Conservation (phyloP, 2,329 filamentous ascomycete genomes). For the Aspergillus intermedius region DNA sequence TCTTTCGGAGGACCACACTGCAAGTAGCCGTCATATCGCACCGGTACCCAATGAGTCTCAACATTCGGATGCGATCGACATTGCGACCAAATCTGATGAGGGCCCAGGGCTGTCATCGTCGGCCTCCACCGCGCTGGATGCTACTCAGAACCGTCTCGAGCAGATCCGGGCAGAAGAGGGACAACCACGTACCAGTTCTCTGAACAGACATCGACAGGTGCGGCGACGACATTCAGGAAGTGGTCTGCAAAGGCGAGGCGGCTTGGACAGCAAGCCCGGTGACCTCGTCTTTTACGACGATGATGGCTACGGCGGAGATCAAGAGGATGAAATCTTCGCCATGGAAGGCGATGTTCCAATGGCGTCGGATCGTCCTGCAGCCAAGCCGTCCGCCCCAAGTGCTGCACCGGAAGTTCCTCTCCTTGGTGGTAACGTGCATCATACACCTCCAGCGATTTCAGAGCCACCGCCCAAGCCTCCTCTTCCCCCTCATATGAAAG, state of each 20-base stretch:
- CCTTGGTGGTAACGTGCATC: not conserved
- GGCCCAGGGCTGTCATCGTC: constrained; percentile 30
- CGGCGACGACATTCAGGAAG: constrained; percentile 78
- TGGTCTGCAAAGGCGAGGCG: constrained; percentile 68
- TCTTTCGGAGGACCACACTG: constrained; percentile 27
- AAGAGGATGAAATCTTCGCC: constrained; percentile 62
- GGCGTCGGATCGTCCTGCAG: constrained; percentile 3
- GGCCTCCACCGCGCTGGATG: constrained; percentile 33
- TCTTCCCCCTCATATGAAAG: constrained; percentile 5
- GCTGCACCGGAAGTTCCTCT: constrained; percentile 3
- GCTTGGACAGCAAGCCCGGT: constrained; percentile 64
- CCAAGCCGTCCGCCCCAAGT: constrained; percentile 11
- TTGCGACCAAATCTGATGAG: constrained; percentile 19
- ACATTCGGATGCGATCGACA: constrained; percentile 22
- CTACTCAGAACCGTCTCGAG: constrained; percentile 27
- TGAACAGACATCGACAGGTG: constrained; percentile 24
- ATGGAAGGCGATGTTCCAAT: constrained; percentile 54
- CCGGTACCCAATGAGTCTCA: constrained; percentile 14
- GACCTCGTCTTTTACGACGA: constrained; percentile 86
- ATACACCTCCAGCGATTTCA: not conserved
- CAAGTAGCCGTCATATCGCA: constrained; percentile 15
- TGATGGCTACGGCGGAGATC: constrained; percentile 75
- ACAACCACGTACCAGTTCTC: constrained; percentile 40
- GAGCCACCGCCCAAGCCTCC: constrained; percentile 4
- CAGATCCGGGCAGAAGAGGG: constrained; percentile 30